Conservation (phyloP, 164 flowering plant species). For the Sextonia rubra region DNA sequence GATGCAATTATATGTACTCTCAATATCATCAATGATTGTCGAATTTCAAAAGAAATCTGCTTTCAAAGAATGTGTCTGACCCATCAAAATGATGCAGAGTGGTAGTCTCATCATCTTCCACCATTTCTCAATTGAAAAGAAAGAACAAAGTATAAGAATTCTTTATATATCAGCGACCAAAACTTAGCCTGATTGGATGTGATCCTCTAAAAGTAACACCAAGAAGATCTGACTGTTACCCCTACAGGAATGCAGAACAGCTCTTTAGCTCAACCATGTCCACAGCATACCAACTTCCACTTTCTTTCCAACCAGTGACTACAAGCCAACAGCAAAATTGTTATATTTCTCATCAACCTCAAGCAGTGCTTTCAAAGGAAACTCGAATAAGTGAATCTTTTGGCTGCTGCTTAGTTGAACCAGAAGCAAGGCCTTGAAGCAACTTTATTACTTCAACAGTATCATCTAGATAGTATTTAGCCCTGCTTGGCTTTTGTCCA, state of each 20-base stretch:
- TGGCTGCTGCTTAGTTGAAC: conserved; percentile 2
- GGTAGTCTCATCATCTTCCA: neutral
- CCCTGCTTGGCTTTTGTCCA: conserved; percentile 20
- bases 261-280: neutral
- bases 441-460: conserved; percentile 11
- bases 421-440: conserved; percentile 13
- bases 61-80: neutral
- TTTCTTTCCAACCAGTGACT: too few relatives aligned
- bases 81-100: neutral
- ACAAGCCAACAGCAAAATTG: neutral
- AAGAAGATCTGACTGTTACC: neutral
- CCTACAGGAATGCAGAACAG: neutral
- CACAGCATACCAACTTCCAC: neutral
- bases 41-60: neutral
- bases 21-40: neutral
- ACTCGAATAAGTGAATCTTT: neutral
- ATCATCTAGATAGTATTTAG: conserved; percentile 18
- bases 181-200: neutral
- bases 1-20: conserved; percentile 2
- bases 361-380: conserved; percentile 10
- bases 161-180: neutral
- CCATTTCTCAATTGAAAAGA: neutral
- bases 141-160: neutral
- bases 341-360: neutral
- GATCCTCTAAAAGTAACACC: too few relatives aligned